A percentile compares a stretch with the other conserved stretches of the same genome.
Evolutionary conservation across 1,284 basidiomycete genomes (phyloP).

Genomic region (Erythrobasidium hasegawianum): DNA sequence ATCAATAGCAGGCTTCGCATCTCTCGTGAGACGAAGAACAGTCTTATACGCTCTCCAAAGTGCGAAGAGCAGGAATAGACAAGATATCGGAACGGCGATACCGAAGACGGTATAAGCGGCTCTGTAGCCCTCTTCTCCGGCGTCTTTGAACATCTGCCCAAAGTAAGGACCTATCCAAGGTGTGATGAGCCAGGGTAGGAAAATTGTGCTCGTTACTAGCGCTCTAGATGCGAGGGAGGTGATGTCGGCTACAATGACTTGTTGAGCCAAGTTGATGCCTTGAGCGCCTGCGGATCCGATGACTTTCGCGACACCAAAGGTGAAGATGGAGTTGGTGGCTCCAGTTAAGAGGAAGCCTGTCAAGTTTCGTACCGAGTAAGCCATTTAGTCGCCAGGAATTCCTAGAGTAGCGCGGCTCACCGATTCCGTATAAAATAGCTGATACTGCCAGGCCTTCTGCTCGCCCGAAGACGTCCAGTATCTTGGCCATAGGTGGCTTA

Average conservation of each 20-base stretch:
- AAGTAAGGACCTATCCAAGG: conserved; percentile 45
- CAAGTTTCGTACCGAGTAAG: too few species aligned
- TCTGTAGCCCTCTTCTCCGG: conserved; percentile 44
- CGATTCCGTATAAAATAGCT: conserved; percentile 42
- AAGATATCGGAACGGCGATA: conserved; percentile 43
- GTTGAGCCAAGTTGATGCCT: conserved; percentile 45
- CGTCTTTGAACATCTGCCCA: conserved; percentile 41
- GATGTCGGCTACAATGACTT: conserved; percentile 47
- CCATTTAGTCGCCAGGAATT: too few species aligned
- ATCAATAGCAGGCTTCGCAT: neutral
- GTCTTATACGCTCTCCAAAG: conserved; percentile 19
- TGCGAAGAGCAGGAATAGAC: conserved; percentile 19
- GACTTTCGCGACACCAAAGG: conserved; percentile 42
- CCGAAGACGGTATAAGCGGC: conserved; percentile 44
- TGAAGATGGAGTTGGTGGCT: conserved; percentile 37
- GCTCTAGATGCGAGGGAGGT: conserved; percentile 45
- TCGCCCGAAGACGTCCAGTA: conserved; percentile 47
- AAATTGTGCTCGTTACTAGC: conserved; percentile 45
- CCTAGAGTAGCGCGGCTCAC: conserved; percentile 8
- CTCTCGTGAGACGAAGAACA: conserved; percentile 3
- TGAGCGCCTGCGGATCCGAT: conserved; percentile 44
- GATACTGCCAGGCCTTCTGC: conserved; percentile 46
- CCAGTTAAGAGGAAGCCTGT: conserved; percentile 42
- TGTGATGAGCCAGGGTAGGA: conserved; percentile 46
- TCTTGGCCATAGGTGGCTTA: conserved; percentile 46